Evolutionary conservation across 163 green algal species (phyloP), one percentile per base, ranked within the genome.

Genomic region (Coccomyxa subellipsoidea): DNA sequence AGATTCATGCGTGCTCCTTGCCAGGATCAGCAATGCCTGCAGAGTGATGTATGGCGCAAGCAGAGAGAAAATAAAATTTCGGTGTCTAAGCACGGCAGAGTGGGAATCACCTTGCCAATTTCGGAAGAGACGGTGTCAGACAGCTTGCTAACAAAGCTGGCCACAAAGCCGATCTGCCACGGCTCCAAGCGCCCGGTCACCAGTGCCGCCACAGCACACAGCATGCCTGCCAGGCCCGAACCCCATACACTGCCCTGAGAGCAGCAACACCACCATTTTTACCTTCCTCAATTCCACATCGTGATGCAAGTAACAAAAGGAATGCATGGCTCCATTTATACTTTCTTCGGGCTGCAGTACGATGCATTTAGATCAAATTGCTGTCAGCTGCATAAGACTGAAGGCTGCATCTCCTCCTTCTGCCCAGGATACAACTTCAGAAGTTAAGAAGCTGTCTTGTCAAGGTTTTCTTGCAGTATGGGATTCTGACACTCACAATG

Each of bases 121-220:
- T 99, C 96, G 36, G 91, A 97, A 7, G 94, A 96, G 15, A 96
- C 92, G 27, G 96, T 99, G 88, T 99, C 96, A 1, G 92, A 95
- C 9, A 99, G 90, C 85, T 99, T 99, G 86, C 92, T 98, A 54
- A 91, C 93, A 86, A 99, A 97, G 87, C 90, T 96, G 7, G 96
- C 96, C 23, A 97, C 94, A 90, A 98, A 99, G 4, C 93, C 95
- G 23, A 97, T 82, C 82, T 92, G 85, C 84, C 85, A 92, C 7
- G 91, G 59, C 4, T 69, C 54, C 32, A 81, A 87, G n/a, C 93
- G 70, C 3, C 88, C 88, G 0, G 87, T 92, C 0, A 29, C 39
- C 15, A 98, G 86, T 0, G 94, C 94, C 7, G 81, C 73, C 1
- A 92, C 53, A 2, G 94, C 95, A 81, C 96, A 99, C 0, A 89